These are phyloP conservation scores for Rosa persica DNA, from an alignment of 306 rosid species.

Conservation along the genomic window DNA sequence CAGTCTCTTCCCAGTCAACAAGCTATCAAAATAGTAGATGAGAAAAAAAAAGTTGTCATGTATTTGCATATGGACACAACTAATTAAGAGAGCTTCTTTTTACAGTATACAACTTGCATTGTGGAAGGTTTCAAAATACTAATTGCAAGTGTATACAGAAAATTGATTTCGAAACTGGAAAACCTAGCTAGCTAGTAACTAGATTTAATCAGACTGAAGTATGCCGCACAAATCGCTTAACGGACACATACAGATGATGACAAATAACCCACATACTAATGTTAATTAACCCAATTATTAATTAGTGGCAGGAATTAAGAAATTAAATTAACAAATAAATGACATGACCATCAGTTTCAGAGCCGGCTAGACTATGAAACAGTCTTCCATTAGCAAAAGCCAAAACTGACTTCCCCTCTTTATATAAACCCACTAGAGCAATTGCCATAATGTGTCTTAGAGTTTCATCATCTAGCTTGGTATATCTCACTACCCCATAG, in stretches of 20 bases:
- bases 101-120: neutral
- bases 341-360: slow-evolving; percentile 25
- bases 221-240: slow-evolving; percentile 7
- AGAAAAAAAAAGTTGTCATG: neutral
- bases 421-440: slow-evolving; percentile 35
- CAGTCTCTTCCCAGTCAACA: neutral
- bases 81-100: slow-evolving; percentile 6
- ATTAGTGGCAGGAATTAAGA: neutral
- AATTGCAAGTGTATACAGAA: neutral
- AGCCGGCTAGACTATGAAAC: slow-evolving; percentile 71
- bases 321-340: slow-evolving; percentile 10
- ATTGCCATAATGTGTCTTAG: neutral
- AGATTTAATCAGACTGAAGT: neutral
- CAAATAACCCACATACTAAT: neutral
- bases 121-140: slow-evolving; percentile 1
- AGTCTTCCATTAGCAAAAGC: slow-evolving; percentile 33
- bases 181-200: neutral
- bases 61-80: neutral
- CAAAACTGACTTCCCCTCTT: slow-evolving; percentile 41
- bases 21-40: neutral
- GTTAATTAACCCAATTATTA: neutral
- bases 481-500: neutral
- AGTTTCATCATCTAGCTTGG: slow-evolving; percentile 7
- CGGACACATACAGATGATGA: slow-evolving; percentile 9
- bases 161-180: neutral